These are phyloP conservation scores for Chrysanthemum lavandulifolium DNA, from an alignment of 129 eudicot species.

Conservation along the genomic window DNA sequence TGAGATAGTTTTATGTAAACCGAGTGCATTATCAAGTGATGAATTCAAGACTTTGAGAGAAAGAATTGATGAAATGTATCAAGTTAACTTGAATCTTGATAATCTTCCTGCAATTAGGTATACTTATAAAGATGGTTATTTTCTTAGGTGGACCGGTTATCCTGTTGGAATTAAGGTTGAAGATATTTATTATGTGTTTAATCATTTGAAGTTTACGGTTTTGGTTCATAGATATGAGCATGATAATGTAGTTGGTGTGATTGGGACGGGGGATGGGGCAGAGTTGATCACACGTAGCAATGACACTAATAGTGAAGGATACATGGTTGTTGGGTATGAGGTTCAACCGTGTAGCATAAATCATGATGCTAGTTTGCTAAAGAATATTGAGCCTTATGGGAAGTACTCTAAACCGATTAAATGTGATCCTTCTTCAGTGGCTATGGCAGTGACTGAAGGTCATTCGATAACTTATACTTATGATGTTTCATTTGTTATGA, in stretches of 20 bases:
- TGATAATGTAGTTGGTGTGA: conserved; percentile 30
- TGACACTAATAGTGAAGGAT: conserved; percentile 25
- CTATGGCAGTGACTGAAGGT: conserved; percentile 31
- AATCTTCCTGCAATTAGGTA: conserved; percentile 40
- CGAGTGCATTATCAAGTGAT: conserved; percentile 25
- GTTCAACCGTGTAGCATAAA: conserved; percentile 36
- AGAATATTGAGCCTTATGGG: conserved; percentile 12
- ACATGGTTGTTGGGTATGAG: conserved; percentile 46
- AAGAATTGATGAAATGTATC: conserved; percentile 46
- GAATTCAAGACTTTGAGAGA: conserved; percentile 35
- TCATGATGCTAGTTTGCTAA: conserved; percentile 25
- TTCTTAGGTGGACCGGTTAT: conserved; percentile 41
- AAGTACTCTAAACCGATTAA: conserved; percentile 16
- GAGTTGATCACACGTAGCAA: conserved; percentile 24
- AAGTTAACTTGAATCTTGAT: conserved; percentile 42
- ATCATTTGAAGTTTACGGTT: conserved; percentile 39
- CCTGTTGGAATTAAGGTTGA: conserved; percentile 38
- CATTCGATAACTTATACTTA: conserved; percentile 28
- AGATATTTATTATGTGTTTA: conserved; percentile 37
- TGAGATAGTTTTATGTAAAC: conserved; percentile 33
- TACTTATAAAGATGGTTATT: conserved; percentile 29
- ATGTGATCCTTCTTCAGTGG: conserved; percentile 29
- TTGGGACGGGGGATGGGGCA: conserved; percentile 37
- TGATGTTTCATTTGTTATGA: conserved; percentile 34
- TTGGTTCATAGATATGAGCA: conserved; percentile 36